Evolutionary conservation across 108 stramenopile species (phyloP), one percentile per base, ranked within the genome.

Genomic region (Heterococcus sp.): DNA sequence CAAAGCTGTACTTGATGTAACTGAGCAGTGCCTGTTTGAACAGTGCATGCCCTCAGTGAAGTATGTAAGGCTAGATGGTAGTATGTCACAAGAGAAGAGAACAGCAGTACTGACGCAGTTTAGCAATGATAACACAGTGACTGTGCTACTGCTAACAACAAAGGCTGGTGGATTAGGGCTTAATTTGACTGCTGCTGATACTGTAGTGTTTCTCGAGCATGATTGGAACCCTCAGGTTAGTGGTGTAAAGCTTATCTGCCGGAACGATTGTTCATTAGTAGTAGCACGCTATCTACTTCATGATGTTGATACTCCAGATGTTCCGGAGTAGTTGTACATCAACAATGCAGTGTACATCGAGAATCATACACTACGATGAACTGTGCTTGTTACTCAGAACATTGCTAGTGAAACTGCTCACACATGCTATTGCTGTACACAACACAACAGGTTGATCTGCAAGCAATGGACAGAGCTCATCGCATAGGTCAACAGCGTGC

Each of bases 401-500:
- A 26, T 21, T 63, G 26, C 26, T 21, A 26, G 26, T 26, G 58
- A 26, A 26, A 28, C 27, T 31, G 68, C 31, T 14, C 14, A 8
- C 31, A 8, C 30, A 8, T 69, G 68, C 68, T 32, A 30, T 30
- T 30, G 8, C 27, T 70, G 70, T 72, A 8, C 71, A 79, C 65
- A 69, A 21, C 29, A 14, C 68, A 69, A 37, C 66, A 30, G 35
- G 66, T 71, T 4, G 75, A 66, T 31, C 30, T 68, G 1, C 92
- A 94, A 85, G 93, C 91, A 3, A 88, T 88, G 85, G 92, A 93
- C 71, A 85, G 93, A 32, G 92, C 91, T 14, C 92, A 93, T 72
- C 88, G 93, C 2, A 90, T 94, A 68, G 93, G 93, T 3, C 93
- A 94, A 74, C 90, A 88, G 11, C 86, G 88, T 31, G 87, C 89